Evolutionary conservation across 177 flowering plant genomes (phyloP), one percentile per base, ranked within the genome.

Genomic region (Tripterygium wilfordii): DNA sequence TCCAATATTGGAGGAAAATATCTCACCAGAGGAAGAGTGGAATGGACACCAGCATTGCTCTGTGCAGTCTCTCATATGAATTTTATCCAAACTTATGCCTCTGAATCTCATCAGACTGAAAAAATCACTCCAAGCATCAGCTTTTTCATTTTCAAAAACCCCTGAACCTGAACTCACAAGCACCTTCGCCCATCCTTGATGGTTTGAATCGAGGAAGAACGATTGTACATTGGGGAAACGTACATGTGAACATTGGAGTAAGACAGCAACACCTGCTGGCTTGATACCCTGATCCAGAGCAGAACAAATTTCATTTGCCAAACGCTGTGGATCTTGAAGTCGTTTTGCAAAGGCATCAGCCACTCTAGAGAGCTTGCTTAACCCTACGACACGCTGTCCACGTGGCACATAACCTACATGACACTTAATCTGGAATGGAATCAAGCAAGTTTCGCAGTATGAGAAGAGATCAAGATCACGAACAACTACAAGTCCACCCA

Each of bases 361-460:
- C 1, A 81, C 99, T 30, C 96, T 71, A 47, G 99, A 83, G 37
- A 94, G 78, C 65, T 94, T 94, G 68, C 99, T 94, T 43, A 89
- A 66, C 41, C 97, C 99, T 1, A 94, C 75, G 37, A 94, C 97
- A 15, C 75, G 70, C 31, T 79, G 76, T 28, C 85, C 81, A 10
- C 88, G 75, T 33, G 99, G 97, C 21, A 89, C 70, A 65, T 89
- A 94, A 49, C 95, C 95, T n/a, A 89, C 82, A 64, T 94, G 96
- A 54, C 95, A 94, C 48, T 72, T 69, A 8, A 94, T 83, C 61
- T 81, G 94, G 62, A 94, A 94, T 0, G 99, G 99, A 33, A 94
- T 85, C 70, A 94, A 62, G 69, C 99, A 94, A 8, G 83, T 81
- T 56, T 94, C 97, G 48, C 99, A 94, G 56, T 75, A 81, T 1